A percentile compares a stretch with the other conserved stretches of the same genome.
phyloP scores from a whole-genome alignment of 202 grass and related monocot genomes.

The Cymbopogon flexuosus region DNA sequence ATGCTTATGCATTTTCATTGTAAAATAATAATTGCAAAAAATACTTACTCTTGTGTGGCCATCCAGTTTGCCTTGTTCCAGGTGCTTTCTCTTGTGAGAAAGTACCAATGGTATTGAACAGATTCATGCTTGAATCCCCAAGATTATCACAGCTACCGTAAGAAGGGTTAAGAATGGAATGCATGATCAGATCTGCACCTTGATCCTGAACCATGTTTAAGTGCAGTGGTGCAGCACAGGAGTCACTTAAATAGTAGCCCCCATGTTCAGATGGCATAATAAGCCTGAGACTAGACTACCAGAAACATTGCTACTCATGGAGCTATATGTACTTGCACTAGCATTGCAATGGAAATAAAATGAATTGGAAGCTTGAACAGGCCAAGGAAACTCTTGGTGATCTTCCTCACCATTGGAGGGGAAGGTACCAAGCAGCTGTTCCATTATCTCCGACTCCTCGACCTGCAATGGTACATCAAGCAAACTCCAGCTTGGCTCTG shows the following conservation, averaged over 20 bases:
- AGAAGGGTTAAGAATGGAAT: conserved; percentile 40
- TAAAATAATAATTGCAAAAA: neutral
- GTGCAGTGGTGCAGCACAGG: conserved; percentile 34
- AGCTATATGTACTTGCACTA: conserved; percentile 43
- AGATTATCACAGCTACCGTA: conserved; percentile 36
- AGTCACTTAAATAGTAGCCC: conserved; percentile 41
- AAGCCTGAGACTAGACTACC: conserved; percentile 25
- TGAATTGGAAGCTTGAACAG: conserved; percentile 34
- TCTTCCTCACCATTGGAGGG: conserved; percentile 34
- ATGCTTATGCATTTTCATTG: neutral
- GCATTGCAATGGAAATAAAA: conserved; percentile 39
- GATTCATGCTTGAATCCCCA: conserved; percentile 35
- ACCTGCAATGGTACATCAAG: conserved; percentile 32
- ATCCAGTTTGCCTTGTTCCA: conserved; percentile 37
- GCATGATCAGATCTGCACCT: conserved; percentile 36
- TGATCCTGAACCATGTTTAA: conserved; percentile 45
- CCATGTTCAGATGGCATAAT: conserved; percentile 41
- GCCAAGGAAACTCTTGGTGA: conserved; percentile 43
- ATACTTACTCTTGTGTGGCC: conserved; percentile 25
- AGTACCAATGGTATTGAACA: conserved; percentile 15
- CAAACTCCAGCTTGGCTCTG: conserved; percentile 39
- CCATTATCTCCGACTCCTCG: conserved; percentile 58
- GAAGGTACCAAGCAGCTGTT: conserved; percentile 48
- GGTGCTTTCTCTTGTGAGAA: conserved; percentile 33
- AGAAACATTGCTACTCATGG: conserved; percentile 33